Evolutionary conservation across 139 green algal species (phyloP).

Genomic region (Trebouxia sp.): DNA sequence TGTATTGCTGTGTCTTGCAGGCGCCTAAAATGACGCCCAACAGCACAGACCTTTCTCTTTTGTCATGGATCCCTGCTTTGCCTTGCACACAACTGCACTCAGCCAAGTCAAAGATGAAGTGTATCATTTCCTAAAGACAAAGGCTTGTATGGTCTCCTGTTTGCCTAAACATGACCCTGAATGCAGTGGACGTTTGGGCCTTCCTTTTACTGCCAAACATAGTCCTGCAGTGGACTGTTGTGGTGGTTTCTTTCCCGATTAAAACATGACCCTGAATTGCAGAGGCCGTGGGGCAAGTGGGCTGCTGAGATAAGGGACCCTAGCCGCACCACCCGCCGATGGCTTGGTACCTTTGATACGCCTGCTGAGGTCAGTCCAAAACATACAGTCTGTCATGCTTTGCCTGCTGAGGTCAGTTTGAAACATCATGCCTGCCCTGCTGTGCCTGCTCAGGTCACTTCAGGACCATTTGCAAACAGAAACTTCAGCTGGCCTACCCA

Average conservation of each 20-base stretch:
- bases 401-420: neutral
- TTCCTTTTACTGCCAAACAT: neutral
- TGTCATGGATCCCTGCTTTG: neutral
- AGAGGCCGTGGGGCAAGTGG: slow-evolving; percentile 81
- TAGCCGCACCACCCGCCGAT: slow-evolving; percentile 62
- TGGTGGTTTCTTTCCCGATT: neutral
- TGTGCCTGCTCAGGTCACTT: neutral
- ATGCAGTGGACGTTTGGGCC: neutral
- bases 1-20: too few species aligned
- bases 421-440: neutral
- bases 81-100: neutral
- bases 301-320: slow-evolving; percentile 83
- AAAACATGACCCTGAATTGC: slow-evolving; percentile 20
- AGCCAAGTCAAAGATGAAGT: neutral
- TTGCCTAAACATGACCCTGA: neutral
- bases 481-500: neutral
- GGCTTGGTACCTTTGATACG: slow-evolving; percentile 77
- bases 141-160: neutral
- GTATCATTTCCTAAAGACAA: neutral
- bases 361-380: slow-evolving; percentile 43
- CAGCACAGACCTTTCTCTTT: neutral
- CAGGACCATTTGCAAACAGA: neutral
- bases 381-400: neutral
- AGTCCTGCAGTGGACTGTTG: neutral
- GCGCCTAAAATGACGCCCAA: too few species aligned